Conservation (phyloP, 2,329 filamentous ascomycete species). For the Fusarium penzigii region DNA sequence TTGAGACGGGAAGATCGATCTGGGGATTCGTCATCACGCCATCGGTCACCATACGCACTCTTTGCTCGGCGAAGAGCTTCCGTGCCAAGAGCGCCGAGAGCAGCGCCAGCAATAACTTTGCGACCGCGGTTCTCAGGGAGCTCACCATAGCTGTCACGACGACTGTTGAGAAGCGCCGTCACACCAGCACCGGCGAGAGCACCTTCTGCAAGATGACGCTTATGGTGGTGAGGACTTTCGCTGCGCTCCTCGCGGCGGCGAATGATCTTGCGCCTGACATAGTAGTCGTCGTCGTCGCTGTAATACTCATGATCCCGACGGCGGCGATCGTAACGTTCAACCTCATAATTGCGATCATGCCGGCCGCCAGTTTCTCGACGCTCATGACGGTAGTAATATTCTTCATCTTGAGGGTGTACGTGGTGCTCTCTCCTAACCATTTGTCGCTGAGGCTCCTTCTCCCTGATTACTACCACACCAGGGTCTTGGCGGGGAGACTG, state of each 20-base stretch:
- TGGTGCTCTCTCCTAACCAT: conserved; percentile 36
- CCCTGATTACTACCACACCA: conserved; percentile 45
- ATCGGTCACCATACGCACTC: conserved; percentile 60
- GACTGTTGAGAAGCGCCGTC: conserved; percentile 58
- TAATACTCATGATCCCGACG: conserved; percentile 46
- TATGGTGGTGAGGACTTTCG: conserved; percentile 54
- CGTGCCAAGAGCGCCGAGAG: conserved; percentile 62
- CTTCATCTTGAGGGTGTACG: conserved; percentile 40
- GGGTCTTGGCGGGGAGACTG: conserved; percentile 43
- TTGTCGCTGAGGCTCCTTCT: conserved; percentile 43
- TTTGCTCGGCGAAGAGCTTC: conserved; percentile 61
- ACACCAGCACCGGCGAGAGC: conserved; percentile 64
- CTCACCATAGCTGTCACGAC: conserved; percentile 53
- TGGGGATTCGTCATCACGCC: conserved; percentile 41
- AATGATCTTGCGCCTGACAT: conserved; percentile 47
- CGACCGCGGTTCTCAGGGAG: conserved; percentile 53
- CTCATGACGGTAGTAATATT: conserved; percentile 54
- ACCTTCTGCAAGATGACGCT: conserved; percentile 63
- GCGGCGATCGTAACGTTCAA: conserved; percentile 41
- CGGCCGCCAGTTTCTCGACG: conserved; percentile 44
- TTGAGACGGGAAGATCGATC: conserved; percentile 53
- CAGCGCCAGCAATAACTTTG: conserved; percentile 62
- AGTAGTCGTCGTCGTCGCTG: conserved; percentile 51
- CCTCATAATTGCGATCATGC: conserved; percentile 31
- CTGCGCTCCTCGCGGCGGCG: conserved; percentile 52